A percentile compares a stretch with the other conserved stretches of the same genome.
Conservation (phyloP, 2,329 filamentous ascomycete species). For the Xylaria sp. region DNA sequence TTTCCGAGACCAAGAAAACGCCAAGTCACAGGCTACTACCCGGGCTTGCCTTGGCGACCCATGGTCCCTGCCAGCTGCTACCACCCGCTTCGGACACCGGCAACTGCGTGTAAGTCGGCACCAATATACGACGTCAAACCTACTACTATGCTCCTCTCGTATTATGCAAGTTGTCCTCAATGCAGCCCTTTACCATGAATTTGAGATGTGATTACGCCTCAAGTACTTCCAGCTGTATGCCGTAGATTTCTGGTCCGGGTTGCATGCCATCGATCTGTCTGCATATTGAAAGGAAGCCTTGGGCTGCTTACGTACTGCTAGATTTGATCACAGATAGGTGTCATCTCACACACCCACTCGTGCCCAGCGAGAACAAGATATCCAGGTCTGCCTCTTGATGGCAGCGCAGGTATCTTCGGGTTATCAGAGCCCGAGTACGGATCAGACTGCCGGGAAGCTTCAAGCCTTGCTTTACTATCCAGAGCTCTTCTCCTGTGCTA, state of each 20-base stretch:
- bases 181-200: not conserved
- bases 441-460: not conserved
- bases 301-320: not conserved
- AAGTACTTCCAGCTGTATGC: not conserved
- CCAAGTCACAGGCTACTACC: not conserved
- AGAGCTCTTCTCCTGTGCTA: not conserved
- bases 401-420: not conserved
- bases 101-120: conserved; percentile 30
- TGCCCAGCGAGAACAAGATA: not conserved
- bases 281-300: not conserved
- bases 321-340: not conserved
- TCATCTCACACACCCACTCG: not conserved
- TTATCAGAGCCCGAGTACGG: conserved; percentile 10
- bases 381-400: conserved; percentile 1
- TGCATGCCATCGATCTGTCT: too few species aligned
- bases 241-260: not conserved
- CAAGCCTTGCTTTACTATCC: not conserved
- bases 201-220: not conserved
- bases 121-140: not conserved
- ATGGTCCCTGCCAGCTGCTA: conserved; percentile 18
- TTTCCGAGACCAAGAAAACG: conserved; percentile 7
- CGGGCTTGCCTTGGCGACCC: not conserved
- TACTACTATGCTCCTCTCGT: not conserved
- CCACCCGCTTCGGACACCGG: not conserved
- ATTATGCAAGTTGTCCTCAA: conserved; percentile 7